Evolutionary conservation across 331 rosid species (phyloP), one percentile per base, ranked within the genome.

Genomic region (Pyracantha coccinea): DNA sequence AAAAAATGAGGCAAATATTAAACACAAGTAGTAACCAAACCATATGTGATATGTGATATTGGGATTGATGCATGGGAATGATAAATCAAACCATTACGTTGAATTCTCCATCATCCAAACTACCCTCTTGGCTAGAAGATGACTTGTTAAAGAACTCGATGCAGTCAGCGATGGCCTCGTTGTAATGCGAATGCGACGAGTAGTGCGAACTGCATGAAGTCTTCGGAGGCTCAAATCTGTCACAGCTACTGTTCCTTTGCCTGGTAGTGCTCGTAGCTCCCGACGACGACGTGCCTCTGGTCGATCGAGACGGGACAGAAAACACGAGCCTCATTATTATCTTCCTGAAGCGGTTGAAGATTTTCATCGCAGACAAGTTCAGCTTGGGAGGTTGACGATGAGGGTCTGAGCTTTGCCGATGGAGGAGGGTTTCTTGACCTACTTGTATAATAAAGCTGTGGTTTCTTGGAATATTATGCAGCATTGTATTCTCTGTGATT

Each of bases 61-160:
- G 55, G 0, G 20, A 50, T 50, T 7, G 55, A 14, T 38, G 27
- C 28, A 2, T 32, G 24, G 1, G 13, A 29, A 32, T 50, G 20
- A 50, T 50, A 50, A 16, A 57, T 87, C 87, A 87, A 47, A 84
- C 90, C 83, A 75, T 52, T 17, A 84, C 75, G 69, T 81, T 83
- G 28, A 92, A 87, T 28, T 77, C 88, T 74, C 77, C 83, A 69
- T 63, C 85, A 58, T 89, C 86, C 63, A 85, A 72, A 50, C 78
- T 52, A 23, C 77, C 87, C 8, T 92, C 93, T 75, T 89, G 90
- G 0, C 88, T 82, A 2, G 93, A 33, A 8, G 69, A 65, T 0
- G 69, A 93, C 84, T 86, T 90, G n/a, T 94, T 94, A 86, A 94
- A 86, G 86, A 94, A 94, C 92, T 94, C 95, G 50, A 94, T 94